Evolutionary conservation across 495 filamentous ascomycete genomes (phyloP).

Genomic region (Hypomontagnella monticulosa): DNA sequence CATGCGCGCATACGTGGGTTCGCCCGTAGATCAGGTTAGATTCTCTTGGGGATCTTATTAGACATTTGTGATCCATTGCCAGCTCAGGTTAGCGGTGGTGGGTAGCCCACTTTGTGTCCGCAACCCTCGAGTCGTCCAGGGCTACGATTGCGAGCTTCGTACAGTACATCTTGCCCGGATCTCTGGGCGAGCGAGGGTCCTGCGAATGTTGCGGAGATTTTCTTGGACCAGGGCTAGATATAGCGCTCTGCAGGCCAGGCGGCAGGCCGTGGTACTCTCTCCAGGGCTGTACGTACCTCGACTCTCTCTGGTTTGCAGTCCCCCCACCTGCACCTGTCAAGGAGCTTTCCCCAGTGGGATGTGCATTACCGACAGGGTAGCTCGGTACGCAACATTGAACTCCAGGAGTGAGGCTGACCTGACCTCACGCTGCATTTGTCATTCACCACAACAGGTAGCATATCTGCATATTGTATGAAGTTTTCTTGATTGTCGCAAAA

Average conservation of each 20-base stretch:
- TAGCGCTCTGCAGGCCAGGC: slow-evolving; percentile 11
- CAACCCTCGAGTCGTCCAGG: neutral
- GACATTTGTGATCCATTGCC: slow-evolving; percentile 28
- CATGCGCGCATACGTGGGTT: slow-evolving; percentile 33
- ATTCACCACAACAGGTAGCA: neutral
- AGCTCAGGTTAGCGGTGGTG: slow-evolving; percentile 20
- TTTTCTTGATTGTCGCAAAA: neutral
- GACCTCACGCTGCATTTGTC: slow-evolving; percentile 20
- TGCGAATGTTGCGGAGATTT: slow-evolving; percentile 38
- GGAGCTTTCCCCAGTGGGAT: slow-evolving; percentile 43
- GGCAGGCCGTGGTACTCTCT: slow-evolving; percentile 14
- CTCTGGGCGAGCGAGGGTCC: slow-evolving; percentile 38
- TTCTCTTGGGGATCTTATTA: slow-evolving; percentile 30
- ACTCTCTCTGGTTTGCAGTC: too few relatives aligned
- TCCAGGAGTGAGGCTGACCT: slow-evolving; percentile 36
- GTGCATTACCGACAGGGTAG: slow-evolving; percentile 39
- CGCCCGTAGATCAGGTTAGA: slow-evolving; percentile 39
- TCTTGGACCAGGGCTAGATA: slow-evolving; percentile 29
- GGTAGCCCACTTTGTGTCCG: slow-evolving; percentile 17
- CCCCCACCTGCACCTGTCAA: slow-evolving; percentile 42
- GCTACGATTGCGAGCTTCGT: slow-evolving; percentile 1
- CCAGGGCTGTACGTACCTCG: too few relatives aligned
- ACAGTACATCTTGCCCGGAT: slow-evolving; percentile 35
- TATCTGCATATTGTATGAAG: neutral
- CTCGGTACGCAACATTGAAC: slow-evolving; percentile 29